Base-by-base conservation (phyloP, 495 filamentous ascomycete genomes). In the Penicillium manginii region DNA sequence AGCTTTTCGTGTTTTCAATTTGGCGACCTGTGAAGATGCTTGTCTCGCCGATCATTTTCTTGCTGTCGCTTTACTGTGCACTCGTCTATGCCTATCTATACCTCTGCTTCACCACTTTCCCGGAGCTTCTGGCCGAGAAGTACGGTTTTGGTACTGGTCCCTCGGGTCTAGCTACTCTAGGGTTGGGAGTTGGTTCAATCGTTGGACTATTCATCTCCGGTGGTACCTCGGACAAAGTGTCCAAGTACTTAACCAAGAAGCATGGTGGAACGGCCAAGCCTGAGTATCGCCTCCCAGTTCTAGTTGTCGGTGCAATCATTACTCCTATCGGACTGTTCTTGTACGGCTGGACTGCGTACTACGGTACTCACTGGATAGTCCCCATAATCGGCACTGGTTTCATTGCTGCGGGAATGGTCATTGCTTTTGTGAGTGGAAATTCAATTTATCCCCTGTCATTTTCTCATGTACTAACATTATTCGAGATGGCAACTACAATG, bases 321-420 rank as follows among this genome's bases (percentile, higher is more conserved):
- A 73, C 87, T 10, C 87, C 88, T 0, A 61, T 86, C 21, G 79
- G 79, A 2, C 68, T 91, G 22, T 91, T 92, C 71, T 91, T 88
- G 88, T 79, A 88, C 15, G 90, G 86, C 23, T 92, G 87, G 86
- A 78, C 84, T 2, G 82, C 86, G 0, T 63, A 79, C 2, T 50
- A 65, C 0, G 61, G 73, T 7, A 73, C 86, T 5, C 81, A 86
- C 57, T 91, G 85, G 78, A 84, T 87, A 47, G 82, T 89, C 14
- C 89, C 89, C 0, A 83, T 87, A 49, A 64, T 91, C 2, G 81
- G 85, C 1, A 88, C 87, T 0, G 69, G 88, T 6, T 78, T 83
- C 0, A 90, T 91, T 52, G 89, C 87, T 1, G 70, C 85, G 9
- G 90, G 86, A 0, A 86, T 88, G 61, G 64, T 37, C 12, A 37